Conservation (phyloP, 2,329 filamentous ascomycete genomes). For the Plenodomus tracheiphilus region DNA sequence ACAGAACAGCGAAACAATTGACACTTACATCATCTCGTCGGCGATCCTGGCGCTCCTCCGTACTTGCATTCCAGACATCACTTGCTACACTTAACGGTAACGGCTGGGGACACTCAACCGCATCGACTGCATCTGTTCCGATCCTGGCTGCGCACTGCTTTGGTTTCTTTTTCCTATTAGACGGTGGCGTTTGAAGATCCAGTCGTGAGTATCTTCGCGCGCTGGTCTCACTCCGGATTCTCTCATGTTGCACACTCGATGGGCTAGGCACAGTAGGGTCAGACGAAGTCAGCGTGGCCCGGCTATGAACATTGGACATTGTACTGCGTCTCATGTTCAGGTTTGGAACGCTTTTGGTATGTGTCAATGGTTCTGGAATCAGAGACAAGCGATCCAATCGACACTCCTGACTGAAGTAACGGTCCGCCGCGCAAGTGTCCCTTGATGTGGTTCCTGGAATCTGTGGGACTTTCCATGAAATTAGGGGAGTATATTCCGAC, state of each 20-base stretch:
- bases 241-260: constrained; percentile 29
- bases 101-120: neutral
- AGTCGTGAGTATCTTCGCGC: constrained; percentile 23
- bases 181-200: constrained; percentile 21
- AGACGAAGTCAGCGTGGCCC: constrained; percentile 23
- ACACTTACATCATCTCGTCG: constrained; percentile 37
- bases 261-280: constrained; percentile 18
- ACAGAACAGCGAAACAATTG: constrained; percentile 19
- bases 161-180: neutral
- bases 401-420: neutral
- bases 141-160: neutral
- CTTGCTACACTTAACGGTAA: neutral
- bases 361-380: constrained; percentile 17
- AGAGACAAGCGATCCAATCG: constrained; percentile 2
- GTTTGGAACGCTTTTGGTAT: constrained; percentile 19
- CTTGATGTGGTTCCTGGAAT: constrained; percentile 14
- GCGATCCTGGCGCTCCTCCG: neutral
- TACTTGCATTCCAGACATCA: neutral
- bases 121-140: neutral
- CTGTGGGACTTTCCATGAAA: neutral
- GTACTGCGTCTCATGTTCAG: constrained; percentile 17
- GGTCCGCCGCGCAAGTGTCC: constrained; percentile 8
- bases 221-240: constrained; percentile 24
- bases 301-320: constrained; percentile 33
- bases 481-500: neutral